Conservation (phyloP, 2,329 filamentous ascomycete genomes). For the Hymenoscyphus linearis region DNA sequence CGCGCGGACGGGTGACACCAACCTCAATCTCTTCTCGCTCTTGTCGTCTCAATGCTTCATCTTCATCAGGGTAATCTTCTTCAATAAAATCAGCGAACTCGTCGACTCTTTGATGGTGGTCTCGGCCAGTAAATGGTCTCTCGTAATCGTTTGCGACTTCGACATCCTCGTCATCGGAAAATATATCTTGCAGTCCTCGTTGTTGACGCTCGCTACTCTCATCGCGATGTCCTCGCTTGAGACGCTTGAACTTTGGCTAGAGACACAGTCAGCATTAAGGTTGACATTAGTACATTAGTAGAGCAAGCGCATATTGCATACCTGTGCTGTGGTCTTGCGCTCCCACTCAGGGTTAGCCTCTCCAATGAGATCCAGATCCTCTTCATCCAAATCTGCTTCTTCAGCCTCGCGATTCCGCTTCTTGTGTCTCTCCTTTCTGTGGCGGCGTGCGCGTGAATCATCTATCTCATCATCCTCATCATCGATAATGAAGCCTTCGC, state of each 20-base stretch:
- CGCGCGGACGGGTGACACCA: constrained; percentile 68
- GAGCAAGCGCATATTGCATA: constrained; percentile 35
- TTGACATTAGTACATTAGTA: background rate
- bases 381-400: constrained; percentile 81
- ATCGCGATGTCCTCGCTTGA: constrained; percentile 84
- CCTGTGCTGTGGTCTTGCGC: constrained; percentile 63
- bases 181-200: constrained; percentile 83
- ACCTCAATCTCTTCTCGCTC: constrained; percentile 70
- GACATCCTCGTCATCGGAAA: constrained; percentile 88
- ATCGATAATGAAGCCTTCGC: constrained; percentile 93
- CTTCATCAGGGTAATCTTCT: constrained; percentile 86
- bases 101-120: constrained; percentile 56
- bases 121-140: constrained; percentile 33
- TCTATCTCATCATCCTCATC: constrained; percentile 76
- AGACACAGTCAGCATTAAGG: constrained; percentile 19
- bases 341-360: constrained; percentile 69
- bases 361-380: constrained; percentile 92
- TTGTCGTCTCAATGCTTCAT: constrained; percentile 68
- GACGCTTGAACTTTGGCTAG: constrained; percentile 88
- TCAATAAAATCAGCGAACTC: constrained; percentile 97
- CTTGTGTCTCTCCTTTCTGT: constrained; percentile 54
- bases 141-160: constrained; percentile 45
- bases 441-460: constrained; percentile 46
- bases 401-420: constrained; percentile 82
- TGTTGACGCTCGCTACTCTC: constrained; percentile 58